Evolutionary conservation across 164 flowering plant species (phyloP).

Genomic region (Vitis rupestris): DNA sequence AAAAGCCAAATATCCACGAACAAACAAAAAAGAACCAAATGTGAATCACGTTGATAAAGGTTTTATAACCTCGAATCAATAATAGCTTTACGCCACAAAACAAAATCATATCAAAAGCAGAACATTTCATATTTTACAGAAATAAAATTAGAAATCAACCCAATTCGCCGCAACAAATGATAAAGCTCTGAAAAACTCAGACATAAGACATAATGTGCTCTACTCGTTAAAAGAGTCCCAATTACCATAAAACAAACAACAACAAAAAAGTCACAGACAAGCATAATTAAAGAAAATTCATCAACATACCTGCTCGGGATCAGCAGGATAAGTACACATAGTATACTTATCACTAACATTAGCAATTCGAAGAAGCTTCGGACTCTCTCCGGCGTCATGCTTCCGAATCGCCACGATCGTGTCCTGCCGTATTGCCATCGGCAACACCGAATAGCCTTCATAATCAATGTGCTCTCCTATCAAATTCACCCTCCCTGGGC

Average conservation of each 20-base stretch:
- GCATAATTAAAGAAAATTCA: neutral
- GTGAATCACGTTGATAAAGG: no score
- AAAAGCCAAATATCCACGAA: no score
- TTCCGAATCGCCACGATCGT: slow-evolving; percentile 84
- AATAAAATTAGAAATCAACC: no score
- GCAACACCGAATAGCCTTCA: slow-evolving; percentile 96
- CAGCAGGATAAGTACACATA: slow-evolving; percentile 82
- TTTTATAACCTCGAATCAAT: no score
- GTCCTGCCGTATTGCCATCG: slow-evolving; percentile 95
- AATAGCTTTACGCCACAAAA: no score
- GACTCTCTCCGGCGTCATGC: slow-evolving; percentile 32
- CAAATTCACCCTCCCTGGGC: slow-evolving; percentile 89
- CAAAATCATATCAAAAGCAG: no score
- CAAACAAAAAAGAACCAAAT: no score
- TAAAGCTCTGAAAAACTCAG: no score
- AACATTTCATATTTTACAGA: no score
- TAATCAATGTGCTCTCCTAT: slow-evolving; percentile 97
- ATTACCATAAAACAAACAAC: neutral
- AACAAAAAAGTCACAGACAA: slow-evolving; percentile 1
- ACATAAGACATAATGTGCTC: no score
- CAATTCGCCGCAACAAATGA: no score
- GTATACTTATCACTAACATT: slow-evolving; percentile 77
- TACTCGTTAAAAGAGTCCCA: no score
- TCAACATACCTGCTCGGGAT: slow-evolving; percentile 63
- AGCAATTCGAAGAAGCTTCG: slow-evolving; percentile 60